Evolutionary conservation across 75 land plant genomes (phyloP).

Genomic region (Selaginella tamariscina): DNA sequence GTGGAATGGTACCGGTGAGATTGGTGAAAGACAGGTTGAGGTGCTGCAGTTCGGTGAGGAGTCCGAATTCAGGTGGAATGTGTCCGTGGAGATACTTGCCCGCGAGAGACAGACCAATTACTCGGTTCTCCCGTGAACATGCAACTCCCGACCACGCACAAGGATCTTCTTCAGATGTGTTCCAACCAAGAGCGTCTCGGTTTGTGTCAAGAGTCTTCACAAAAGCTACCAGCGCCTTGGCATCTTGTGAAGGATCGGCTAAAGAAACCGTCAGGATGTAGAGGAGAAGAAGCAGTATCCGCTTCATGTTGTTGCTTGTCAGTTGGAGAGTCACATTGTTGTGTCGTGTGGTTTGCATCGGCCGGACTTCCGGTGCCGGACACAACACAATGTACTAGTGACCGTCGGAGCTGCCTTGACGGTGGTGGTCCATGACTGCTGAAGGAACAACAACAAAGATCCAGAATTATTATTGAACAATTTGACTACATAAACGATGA

Average conservation of each 20-base stretch:
- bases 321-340: background rate
- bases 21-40: background rate
- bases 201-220: background rate
- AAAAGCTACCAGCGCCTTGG: background rate
- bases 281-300: background rate
- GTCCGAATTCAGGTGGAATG: constrained; percentile 23
- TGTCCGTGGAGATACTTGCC: constrained; percentile 9
- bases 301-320: background rate
- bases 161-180: background rate
- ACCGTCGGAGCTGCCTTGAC: no score
- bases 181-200: background rate
- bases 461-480: no score
- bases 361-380: no score
- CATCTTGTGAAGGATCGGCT: background rate
- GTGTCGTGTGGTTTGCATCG: background rate
- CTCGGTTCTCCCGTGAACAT: background rate
- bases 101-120: background rate
- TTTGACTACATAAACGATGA: no score
- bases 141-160: background rate
- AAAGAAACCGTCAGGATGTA: background rate
- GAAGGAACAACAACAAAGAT: no score
- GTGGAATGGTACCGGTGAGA: constrained; percentile 4
- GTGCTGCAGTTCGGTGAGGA: constrained; percentile 19
- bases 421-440: no score
- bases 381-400: no score